Conservation (phyloP, 305 asterid species). For the Fraxinus albicans region DNA sequence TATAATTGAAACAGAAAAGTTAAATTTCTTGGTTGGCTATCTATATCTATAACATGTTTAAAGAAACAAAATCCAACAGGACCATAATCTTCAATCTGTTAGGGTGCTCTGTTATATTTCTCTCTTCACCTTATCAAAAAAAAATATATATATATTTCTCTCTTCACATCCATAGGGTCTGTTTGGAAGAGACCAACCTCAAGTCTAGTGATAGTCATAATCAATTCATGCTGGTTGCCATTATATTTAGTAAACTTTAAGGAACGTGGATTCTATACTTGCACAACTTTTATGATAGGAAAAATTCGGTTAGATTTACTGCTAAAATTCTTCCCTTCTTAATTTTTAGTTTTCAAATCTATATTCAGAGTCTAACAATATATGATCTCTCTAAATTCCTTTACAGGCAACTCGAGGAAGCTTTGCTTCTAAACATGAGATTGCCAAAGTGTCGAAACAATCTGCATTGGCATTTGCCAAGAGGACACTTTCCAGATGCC, state of each 20-base stretch:
- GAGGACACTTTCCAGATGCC: constrained; percentile 79
- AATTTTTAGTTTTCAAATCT: constrained; percentile 10
- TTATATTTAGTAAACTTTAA: background rate
- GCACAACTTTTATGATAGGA: background rate
- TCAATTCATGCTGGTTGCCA: background rate
- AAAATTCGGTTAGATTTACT: background rate
- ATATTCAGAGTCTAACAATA: constrained; percentile 17
- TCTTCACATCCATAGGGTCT: background rate
- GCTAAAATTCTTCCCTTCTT: constrained; percentile 1
- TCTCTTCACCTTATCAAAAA: background rate
- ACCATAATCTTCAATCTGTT: background rate
- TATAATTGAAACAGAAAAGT: background rate
- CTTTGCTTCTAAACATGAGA: constrained; percentile 75
- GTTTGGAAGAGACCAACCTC: background rate
- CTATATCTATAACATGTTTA: background rate
- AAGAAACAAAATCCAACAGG: background rate
- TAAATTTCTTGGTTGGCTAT: background rate
- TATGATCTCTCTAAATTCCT: constrained; percentile 25
- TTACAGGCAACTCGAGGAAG: constrained; percentile 88
- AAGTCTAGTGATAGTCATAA: background rate
- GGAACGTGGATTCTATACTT: background rate
- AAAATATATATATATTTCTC: background rate
- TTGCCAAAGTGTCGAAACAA: constrained; percentile 71
- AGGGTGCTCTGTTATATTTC: background rate
- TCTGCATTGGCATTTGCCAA: constrained; percentile 74